Evolutionary conservation across 1,139 yeast genomes (phyloP).

Genomic region (Pichia terricola): DNA sequence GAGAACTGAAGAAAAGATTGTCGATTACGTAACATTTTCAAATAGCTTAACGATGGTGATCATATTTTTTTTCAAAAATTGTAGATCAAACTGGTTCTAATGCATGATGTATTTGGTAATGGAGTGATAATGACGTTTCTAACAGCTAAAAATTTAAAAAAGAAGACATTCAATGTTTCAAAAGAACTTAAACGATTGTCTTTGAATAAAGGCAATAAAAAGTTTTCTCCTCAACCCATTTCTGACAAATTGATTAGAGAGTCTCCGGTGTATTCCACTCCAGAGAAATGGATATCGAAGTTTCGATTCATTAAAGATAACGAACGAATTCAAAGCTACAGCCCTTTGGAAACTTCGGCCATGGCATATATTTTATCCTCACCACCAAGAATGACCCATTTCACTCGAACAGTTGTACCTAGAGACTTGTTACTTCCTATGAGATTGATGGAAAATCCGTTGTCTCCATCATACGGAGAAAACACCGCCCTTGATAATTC

Average conservation of each 20-base stretch:
- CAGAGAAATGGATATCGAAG: constrained; percentile 20
- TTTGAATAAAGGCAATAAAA: background rate
- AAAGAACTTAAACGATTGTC: background rate
- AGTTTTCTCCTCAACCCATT: background rate
- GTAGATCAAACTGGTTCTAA: too few relatives aligned
- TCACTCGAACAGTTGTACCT: constrained; percentile 19
- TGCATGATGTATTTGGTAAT: too few relatives aligned
- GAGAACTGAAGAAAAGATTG: too few relatives aligned
- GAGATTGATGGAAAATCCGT: constrained; percentile 12
- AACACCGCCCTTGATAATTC: background rate
- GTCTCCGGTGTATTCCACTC: constrained; percentile 16
- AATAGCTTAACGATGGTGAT: too few relatives aligned
- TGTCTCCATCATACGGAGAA: background rate
- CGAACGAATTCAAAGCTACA: constrained; percentile 15
- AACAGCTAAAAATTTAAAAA: too few relatives aligned
- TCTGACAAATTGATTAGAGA: background rate
- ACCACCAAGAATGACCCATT: constrained; percentile 18
- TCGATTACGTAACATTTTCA: too few relatives aligned
- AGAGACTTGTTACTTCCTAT: constrained; percentile 17
- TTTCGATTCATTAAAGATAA: constrained; percentile 7
- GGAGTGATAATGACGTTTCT: too few relatives aligned
- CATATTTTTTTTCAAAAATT: too few relatives aligned
- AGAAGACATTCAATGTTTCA: background rate
- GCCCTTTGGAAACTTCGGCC: constrained; percentile 11
- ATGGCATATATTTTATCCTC: constrained; percentile 16